phyloP scores from a whole-genome alignment of 2,329 filamentous ascomycete genomes.

The Aspergillus pseudoterreus region DNA sequence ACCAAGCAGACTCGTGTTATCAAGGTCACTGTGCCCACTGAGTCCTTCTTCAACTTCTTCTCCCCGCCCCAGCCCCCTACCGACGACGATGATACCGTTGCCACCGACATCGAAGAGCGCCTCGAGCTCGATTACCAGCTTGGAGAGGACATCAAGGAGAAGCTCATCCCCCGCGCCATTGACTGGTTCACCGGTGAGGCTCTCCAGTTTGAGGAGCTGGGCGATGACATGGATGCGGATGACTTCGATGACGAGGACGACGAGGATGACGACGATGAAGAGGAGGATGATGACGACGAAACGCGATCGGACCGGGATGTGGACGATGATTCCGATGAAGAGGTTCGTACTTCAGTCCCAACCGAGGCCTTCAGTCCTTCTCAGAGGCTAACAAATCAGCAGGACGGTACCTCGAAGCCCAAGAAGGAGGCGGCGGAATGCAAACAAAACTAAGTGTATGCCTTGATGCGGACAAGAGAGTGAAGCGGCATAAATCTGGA shows the following conservation, averaged over 20 bases:
- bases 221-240: slow-evolving; percentile 77
- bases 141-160: slow-evolving; percentile 99
- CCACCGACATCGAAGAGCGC: slow-evolving; percentile 92
- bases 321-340: slow-evolving; percentile 63
- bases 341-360: slow-evolving; percentile 29
- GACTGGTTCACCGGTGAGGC: slow-evolving; percentile 99
- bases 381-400: slow-evolving; percentile 19
- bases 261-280: slow-evolving; percentile 83
- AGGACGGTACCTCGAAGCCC: slow-evolving; percentile 85
- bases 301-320: slow-evolving; percentile 58
- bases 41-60: slow-evolving; percentile 99
- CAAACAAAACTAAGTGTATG: slow-evolving; percentile 75
- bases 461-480: not conserved
- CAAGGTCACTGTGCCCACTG: slow-evolving; percentile 97
- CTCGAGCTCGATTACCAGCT: slow-evolving; percentile 98
- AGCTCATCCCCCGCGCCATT: slow-evolving; percentile 95
- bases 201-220: slow-evolving; percentile 90
- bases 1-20: slow-evolving; percentile 99
- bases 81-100: slow-evolving; percentile 65
- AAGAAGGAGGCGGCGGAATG: slow-evolving; percentile 94
- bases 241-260: slow-evolving; percentile 89
- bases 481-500: not conserved
- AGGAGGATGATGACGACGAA: slow-evolving; percentile 81
- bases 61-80: slow-evolving; percentile 83
- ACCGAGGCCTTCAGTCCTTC: not conserved